phyloP scores from a whole-genome alignment of 2,329 filamentous ascomycete species.

The Cladophialophora immunda region DNA sequence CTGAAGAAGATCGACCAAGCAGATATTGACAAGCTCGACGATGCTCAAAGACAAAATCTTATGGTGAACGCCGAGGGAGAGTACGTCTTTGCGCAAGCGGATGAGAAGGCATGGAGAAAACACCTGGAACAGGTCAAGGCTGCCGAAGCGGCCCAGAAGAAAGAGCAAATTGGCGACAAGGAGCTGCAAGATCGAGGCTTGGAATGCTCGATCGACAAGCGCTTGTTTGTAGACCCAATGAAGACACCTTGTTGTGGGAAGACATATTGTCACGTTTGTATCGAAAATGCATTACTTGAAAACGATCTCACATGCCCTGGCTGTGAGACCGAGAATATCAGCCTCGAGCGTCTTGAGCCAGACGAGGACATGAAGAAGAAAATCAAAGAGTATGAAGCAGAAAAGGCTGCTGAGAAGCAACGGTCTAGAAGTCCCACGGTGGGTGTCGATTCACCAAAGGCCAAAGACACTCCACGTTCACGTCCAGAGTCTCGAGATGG shows the following conservation, averaged over 20 bases:
- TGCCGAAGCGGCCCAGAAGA: conserved; percentile 81
- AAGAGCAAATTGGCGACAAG: conserved; percentile 78
- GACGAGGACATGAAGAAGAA: conserved; percentile 82
- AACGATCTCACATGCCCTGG: conserved; percentile 96
- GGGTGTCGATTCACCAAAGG: conserved; percentile 34
- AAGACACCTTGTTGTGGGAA: conserved; percentile 98
- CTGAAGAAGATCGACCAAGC: conserved; percentile 94
- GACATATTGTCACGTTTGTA: conserved; percentile 99
- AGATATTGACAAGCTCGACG: conserved; percentile 65
- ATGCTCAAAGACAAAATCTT: conserved; percentile 83
- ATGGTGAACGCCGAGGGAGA: conserved; percentile 99
- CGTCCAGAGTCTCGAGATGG: conserved; percentile 37
- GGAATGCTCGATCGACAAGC: conserved; percentile 95
- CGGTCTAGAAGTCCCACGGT: conserved; percentile 42
- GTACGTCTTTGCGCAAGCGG: conserved; percentile 94
- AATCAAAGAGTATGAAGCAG: conserved; percentile 76
- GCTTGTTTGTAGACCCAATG: conserved; percentile 97
- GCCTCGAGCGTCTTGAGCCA: conserved; percentile 87
- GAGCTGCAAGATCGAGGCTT: conserved; percentile 87
- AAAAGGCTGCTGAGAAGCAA: conserved; percentile 57
- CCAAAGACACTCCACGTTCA: conserved; percentile 24
- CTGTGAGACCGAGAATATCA: conserved; percentile 87
- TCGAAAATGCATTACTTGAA: conserved; percentile 97
- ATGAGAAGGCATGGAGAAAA: conserved; percentile 95
- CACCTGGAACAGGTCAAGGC: conserved; percentile 92